Percentiles rank a stretch among this genome's conserved stretches.
Evolutionary conservation across 306 rosid species (phyloP).

Genomic region (Canavalia ensiformis): DNA sequence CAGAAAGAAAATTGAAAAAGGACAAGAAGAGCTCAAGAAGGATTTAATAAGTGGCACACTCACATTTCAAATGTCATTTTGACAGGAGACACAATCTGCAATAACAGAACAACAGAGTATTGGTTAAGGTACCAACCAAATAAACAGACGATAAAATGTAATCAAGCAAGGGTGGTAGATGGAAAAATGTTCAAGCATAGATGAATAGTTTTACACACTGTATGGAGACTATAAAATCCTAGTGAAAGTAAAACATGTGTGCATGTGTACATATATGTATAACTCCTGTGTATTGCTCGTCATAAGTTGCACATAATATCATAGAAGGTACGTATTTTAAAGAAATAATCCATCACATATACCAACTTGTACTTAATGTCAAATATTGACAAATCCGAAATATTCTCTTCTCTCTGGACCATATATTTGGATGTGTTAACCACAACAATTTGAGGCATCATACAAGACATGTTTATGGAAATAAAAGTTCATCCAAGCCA

Average conservation of each 20-base stretch:
- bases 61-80: constrained; percentile 97
- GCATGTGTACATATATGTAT: neutral
- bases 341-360: constrained; percentile 1
- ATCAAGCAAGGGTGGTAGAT: neutral
- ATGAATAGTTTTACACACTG: neutral
- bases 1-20: constrained; percentile 21
- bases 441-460: constrained; percentile 11
- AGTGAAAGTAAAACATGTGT: constrained; percentile 13
- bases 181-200: constrained; percentile 12
- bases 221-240: neutral
- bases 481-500: neutral
- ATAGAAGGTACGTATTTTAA: neutral
- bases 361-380: constrained; percentile 16
- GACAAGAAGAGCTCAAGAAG: constrained; percentile 4
- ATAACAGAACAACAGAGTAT: neutral
- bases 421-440: neutral
- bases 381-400: neutral
- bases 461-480: neutral
- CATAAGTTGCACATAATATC: constrained; percentile 10
- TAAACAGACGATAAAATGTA: neutral
- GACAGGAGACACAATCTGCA: constrained; percentile 93
- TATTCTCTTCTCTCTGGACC: neutral
- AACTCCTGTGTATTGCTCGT: neutral
- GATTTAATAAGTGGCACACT: constrained; percentile 45
- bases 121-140: constrained; percentile 15